Evolutionary conservation across 1,139 yeast genomes (phyloP).

Genomic region (Suhomyces coccinellae): DNA sequence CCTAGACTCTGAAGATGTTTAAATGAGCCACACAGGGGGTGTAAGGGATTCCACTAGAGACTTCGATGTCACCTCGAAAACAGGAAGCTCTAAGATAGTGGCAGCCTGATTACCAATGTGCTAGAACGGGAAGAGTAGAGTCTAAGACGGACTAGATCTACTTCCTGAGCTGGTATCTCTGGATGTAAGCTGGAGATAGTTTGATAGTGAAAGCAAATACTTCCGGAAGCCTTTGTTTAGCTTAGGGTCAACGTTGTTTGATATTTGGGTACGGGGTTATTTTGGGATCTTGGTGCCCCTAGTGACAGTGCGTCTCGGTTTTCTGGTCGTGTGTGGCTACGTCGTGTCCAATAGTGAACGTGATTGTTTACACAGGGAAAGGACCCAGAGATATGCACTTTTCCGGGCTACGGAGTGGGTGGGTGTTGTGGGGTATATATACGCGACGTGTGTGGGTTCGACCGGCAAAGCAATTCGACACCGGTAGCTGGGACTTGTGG

Average conservation of each 20-base stretch:
- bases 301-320: conserved; percentile 3
- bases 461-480: too few relatives aligned
- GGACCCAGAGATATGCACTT: neutral
- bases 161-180: neutral
- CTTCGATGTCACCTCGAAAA: too few relatives aligned
- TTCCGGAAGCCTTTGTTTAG: neutral
- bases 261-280: conserved; percentile 1
- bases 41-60: neutral
- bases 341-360: conserved; percentile 4
- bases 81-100: too few relatives aligned
- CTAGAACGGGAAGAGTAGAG: neutral
- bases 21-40: neutral
- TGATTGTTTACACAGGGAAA: conserved; percentile 2
- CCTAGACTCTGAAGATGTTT: neutral
- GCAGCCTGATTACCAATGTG: neutral
- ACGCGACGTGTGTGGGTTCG: too few relatives aligned
- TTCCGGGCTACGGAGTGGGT: too few relatives aligned
- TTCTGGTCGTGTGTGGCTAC: conserved; percentile 2
- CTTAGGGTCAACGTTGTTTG: neutral
- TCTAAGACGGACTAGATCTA: neutral
- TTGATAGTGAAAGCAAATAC: neutral
- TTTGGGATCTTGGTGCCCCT: conserved; percentile 1
- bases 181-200: neutral
- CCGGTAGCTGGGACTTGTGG: too few relatives aligned
- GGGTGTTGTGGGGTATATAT: too few relatives aligned